Base-by-base conservation (phyloP, 179 eudicot genomes). In the Nepenthes alata region DNA sequence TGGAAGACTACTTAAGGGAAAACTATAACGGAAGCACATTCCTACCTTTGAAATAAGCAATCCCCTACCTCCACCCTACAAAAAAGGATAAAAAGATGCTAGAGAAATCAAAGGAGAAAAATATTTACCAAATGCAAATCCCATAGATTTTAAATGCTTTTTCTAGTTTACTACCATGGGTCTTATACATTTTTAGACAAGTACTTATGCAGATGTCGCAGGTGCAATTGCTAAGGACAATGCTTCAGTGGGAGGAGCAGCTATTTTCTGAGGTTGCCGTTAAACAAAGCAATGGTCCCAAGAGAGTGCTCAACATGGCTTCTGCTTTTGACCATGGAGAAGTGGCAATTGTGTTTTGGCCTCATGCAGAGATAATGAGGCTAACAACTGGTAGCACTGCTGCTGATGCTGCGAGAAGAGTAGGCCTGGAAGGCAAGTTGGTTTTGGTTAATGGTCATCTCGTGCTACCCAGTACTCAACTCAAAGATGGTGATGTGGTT, bases 231-330 rank as follows among this genome's bases (percentile, higher is more conserved):
- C 74, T 91, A 68, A 85, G 97, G 81, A 88, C 96, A 62, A 91
- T 91, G 97, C 89, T 91, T 60, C 91, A 88, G 55, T 88, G 96
- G 96, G 97, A 91, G 77, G 87, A 86, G 77, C 91, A 82, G 71
- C 74, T 91, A 63, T 81, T 83, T 5, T 79, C 81, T 6, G 84
- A 91, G 75, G 87, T 87, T 13, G 83, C 86, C 57, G 38, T 67
- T 60, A 73, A 70, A 45, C 80, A 64, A 60, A 50, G 65, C 38
- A 62, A 51, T 39, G 3, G 34, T 37, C 34, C 60, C 47, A 64
- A 54, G 35, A 67, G 55, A 38, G 52, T 68, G 9, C 45, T 36
- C 51, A 67, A 70, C 53, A 66, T 60, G 11, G 60, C 45, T 0
- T 70, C 66, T 14, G 53, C 87, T 39, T 51, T 69, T 49, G 63